Conservation (phyloP, 2,329 filamentous ascomycete species). For the Cladophialophora carrionii region DNA sequence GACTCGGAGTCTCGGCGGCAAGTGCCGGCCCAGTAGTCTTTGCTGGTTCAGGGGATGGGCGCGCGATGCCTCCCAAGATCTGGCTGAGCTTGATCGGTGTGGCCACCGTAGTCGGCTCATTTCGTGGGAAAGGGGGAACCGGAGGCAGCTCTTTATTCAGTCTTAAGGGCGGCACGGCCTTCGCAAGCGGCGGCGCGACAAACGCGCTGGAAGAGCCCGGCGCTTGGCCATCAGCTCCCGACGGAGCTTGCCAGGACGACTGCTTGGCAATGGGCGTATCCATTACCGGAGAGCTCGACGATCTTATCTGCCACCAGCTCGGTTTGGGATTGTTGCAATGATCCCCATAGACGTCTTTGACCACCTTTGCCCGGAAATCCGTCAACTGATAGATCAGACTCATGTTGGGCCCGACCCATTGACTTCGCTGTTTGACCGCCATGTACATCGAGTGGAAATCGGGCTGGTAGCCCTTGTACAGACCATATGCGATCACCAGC, state of each 20-base stretch:
- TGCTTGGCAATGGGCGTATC: slow-evolving; percentile 29
- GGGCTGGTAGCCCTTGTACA: slow-evolving; percentile 65
- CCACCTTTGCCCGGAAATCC: slow-evolving; percentile 58
- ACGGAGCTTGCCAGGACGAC: slow-evolving; percentile 17
- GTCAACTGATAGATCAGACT: slow-evolving; percentile 70
- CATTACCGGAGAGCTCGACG: slow-evolving; percentile 14
- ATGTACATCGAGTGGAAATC: slow-evolving; percentile 69
- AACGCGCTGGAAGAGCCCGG: slow-evolving; percentile 5
- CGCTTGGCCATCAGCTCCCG: slow-evolving; percentile 12
- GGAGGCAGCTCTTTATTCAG: slow-evolving; percentile 37
- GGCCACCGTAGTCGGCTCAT: slow-evolving; percentile 15
- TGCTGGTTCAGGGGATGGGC: slow-evolving; percentile 7
- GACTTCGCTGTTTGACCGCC: slow-evolving; percentile 64
- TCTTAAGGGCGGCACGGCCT: slow-evolving; percentile 11
- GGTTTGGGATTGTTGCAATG: slow-evolving; percentile 25
- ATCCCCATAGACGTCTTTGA: slow-evolving; percentile 41
- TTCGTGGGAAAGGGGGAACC: slow-evolving; percentile 35
- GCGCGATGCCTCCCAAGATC: slow-evolving; percentile 22
- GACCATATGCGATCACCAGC: slow-evolving; percentile 66
- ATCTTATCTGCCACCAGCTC: slow-evolving; percentile 33
- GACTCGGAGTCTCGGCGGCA: slow-evolving; percentile 8
- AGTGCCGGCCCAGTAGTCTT: slow-evolving; percentile 5
- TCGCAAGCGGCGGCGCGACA: background rate
- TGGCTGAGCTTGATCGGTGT: slow-evolving; percentile 28
- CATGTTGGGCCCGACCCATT: slow-evolving; percentile 71